phyloP scores from a whole-genome alignment of 2,329 filamentous ascomycete genomes.

The Pseudogymnoascus sp. region DNA sequence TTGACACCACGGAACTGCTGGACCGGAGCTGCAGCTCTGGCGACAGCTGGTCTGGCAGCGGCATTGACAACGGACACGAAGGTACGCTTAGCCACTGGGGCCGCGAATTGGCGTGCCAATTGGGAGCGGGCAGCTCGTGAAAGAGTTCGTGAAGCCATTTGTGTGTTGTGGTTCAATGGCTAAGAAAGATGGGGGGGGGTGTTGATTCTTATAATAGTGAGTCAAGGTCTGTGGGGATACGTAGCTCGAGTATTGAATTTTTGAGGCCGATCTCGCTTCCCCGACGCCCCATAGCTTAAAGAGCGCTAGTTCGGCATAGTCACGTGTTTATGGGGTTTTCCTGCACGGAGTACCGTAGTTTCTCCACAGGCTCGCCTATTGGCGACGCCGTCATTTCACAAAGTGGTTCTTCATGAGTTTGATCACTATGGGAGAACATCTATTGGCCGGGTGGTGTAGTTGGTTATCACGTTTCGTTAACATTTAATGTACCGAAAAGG shows the following conservation, averaged over 20 bases:
- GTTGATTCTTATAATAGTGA: slow-evolving; percentile 23
- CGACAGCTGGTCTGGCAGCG: slow-evolving; percentile 43
- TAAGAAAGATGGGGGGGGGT: slow-evolving; percentile 13
- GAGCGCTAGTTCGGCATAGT: neutral
- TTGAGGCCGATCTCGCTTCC: slow-evolving; percentile 6
- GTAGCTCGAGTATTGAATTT: slow-evolving; percentile 5
- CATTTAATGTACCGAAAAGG: slow-evolving; percentile 1
- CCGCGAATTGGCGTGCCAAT: slow-evolving; percentile 54
- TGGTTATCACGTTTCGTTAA: slow-evolving; percentile 7
- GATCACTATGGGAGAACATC: neutral
- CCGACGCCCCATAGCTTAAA: neutral
- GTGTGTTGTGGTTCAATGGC: slow-evolving; percentile 28
- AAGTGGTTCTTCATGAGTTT: neutral
- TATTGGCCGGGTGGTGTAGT: slow-evolving; percentile 4
- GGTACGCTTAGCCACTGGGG: slow-evolving; percentile 51
- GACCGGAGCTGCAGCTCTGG: slow-evolving; percentile 37
- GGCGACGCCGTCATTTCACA: neutral
- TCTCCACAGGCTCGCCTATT: neutral
- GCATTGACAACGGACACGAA: slow-evolving; percentile 52
- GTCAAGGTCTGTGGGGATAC: slow-evolving; percentile 4
- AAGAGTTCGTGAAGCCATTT: slow-evolving; percentile 72
- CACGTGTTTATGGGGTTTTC: neutral
- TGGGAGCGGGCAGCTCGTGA: slow-evolving; percentile 57
- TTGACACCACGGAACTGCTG: slow-evolving; percentile 75
- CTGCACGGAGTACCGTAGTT: neutral